A percentile compares a stretch with the other conserved stretches of the same genome.
phyloP scores from a whole-genome alignment of 768 basidiomycete genomes.

The Gymnopilus dilepis region DNA sequence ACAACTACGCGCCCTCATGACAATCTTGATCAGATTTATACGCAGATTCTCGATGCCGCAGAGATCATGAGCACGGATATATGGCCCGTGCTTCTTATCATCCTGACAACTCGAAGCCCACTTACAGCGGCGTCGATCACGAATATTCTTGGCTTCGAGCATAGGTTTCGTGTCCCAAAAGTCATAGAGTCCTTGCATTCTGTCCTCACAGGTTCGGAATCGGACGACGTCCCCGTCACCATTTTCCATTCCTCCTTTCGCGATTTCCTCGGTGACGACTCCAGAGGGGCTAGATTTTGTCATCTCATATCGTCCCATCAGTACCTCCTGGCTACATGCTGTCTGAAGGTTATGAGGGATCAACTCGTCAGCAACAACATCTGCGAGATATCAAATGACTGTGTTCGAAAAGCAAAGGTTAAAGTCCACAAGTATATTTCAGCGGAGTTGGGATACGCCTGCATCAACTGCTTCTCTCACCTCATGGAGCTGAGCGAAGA shows the following conservation, averaged over 20 bases:
- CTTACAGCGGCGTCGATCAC: background rate
- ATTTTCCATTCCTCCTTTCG: slow-evolving; percentile 39
- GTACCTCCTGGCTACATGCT: slow-evolving; percentile 8
- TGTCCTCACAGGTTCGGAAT: background rate
- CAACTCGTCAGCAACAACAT: slow-evolving; percentile 30
- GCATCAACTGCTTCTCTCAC: slow-evolving; percentile 25
- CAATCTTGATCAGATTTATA: background rate
- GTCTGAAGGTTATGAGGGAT: slow-evolving; percentile 27
- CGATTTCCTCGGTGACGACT: slow-evolving; percentile 35
- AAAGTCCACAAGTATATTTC: background rate
- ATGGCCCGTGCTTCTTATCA: background rate
- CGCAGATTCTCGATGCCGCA: background rate
- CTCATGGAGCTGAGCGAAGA: background rate
- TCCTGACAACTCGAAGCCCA: background rate
- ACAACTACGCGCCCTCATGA: background rate
- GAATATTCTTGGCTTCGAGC: background rate
- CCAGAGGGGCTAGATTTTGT: slow-evolving; percentile 27
- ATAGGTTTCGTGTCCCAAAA: background rate
- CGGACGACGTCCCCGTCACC: slow-evolving; percentile 25
- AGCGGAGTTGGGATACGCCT: slow-evolving; percentile 27
- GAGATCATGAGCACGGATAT: background rate
- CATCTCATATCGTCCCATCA: background rate
- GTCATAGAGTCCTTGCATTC: background rate
- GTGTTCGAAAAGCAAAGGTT: slow-evolving; percentile 21
- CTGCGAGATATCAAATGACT: slow-evolving; percentile 29